Conservation (phyloP, 768 basidiomycete genomes). For the Naematelia aurantialba region DNA sequence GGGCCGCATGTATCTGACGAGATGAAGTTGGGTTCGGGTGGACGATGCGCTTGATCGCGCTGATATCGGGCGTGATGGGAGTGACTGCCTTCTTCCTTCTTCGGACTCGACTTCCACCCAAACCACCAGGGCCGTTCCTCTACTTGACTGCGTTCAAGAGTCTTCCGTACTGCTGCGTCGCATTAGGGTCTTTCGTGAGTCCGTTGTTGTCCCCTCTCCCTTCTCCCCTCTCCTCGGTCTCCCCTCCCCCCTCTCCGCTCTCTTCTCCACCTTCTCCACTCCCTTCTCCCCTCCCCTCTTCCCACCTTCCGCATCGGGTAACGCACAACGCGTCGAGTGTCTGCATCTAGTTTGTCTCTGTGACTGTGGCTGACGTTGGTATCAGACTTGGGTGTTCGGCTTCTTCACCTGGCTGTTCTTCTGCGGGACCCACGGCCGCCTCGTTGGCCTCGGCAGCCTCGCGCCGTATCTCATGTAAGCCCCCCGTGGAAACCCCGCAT, state of each 20-base stretch:
- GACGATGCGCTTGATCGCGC: slow-evolving; percentile 28
- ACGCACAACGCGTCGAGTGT: no score
- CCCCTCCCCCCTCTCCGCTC: no score
- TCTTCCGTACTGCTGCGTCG: slow-evolving; percentile 15
- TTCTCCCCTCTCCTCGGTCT: no score
- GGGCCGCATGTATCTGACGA: slow-evolving; percentile 4
- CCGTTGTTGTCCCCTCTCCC: no score
- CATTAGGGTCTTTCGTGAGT: slow-evolving; percentile 18
- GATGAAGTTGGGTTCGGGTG: slow-evolving; percentile 32
- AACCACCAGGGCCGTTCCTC: slow-evolving; percentile 29
- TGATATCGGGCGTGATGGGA: slow-evolving; percentile 13
- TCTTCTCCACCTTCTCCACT: no score
- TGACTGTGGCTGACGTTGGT: neutral
- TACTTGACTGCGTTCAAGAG: slow-evolving; percentile 21
- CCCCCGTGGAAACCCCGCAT: neutral
- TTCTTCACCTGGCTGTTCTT: slow-evolving; percentile 24
- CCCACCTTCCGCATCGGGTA: no score
- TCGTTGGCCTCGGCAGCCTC: slow-evolving; percentile 15
- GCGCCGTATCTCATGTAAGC: slow-evolving; percentile 30
- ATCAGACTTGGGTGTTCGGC: slow-evolving; percentile 19
- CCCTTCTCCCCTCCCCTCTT: no score
- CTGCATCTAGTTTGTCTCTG: no score
- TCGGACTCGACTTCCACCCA: slow-evolving; percentile 30
- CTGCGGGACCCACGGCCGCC: slow-evolving; percentile 24
- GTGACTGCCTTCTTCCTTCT: slow-evolving; percentile 18